A percentile compares a stretch with the other conserved stretches of the same genome.
phyloP scores from a whole-genome alignment of 2,329 filamentous ascomycete species.

The Colletotrichum magnum region DNA sequence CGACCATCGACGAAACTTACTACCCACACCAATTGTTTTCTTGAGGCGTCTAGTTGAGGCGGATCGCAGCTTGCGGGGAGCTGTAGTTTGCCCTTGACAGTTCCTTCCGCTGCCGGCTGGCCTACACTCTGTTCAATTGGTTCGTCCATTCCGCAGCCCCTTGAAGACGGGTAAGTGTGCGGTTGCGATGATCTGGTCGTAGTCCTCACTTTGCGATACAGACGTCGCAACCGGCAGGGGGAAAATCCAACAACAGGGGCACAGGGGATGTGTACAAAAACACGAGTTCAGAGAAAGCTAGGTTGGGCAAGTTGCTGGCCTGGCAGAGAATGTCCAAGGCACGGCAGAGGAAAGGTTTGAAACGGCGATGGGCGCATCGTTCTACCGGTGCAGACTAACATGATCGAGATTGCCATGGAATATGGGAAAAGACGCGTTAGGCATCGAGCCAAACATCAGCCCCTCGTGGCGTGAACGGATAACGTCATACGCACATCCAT shows the following conservation, averaged over 20 bases:
- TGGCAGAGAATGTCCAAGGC: neutral
- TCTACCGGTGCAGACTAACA: neutral
- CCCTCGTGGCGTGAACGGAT: too few relatives aligned
- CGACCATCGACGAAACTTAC: conserved; percentile 63
- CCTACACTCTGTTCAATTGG: conserved; percentile 29
- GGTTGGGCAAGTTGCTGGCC: neutral
- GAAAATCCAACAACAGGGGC: too few relatives aligned
- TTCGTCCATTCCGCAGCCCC: conserved; percentile 22
- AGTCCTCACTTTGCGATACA: too few relatives aligned
- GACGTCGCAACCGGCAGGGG: too few relatives aligned
- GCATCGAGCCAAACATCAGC: too few relatives aligned
- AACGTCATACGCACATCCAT: too few relatives aligned
- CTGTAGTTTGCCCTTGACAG: conserved; percentile 58
- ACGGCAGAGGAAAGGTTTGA: neutral
- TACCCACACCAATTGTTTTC: conserved; percentile 88
- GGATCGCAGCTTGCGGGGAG: conserved; percentile 91
- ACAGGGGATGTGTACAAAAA: too few relatives aligned
- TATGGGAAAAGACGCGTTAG: too few relatives aligned
- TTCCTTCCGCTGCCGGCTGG: conserved; percentile 21
- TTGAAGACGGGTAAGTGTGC: too few relatives aligned
- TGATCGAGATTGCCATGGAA: too few relatives aligned
- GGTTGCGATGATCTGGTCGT: too few relatives aligned
- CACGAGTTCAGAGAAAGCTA: neutral
- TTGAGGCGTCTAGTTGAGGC: conserved; percentile 77
- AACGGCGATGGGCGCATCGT: neutral